phyloP scores from a whole-genome alignment of 352 stramenopile species.

The Phytophthora meadii region DNA sequence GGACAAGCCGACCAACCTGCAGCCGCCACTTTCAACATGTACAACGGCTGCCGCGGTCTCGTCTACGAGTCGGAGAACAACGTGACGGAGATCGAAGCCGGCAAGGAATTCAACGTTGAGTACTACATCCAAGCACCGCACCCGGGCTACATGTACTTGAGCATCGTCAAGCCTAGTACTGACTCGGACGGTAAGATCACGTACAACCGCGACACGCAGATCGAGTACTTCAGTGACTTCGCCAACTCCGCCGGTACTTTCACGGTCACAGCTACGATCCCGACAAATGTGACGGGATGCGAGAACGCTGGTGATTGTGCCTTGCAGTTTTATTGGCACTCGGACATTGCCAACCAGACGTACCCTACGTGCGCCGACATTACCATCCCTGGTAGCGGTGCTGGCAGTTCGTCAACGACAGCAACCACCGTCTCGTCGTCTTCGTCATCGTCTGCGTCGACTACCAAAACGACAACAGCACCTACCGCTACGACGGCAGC shows the following conservation, averaged over 20 bases:
- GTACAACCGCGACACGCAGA: constrained; percentile 45
- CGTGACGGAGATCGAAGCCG: constrained; percentile 51
- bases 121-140: constrained; percentile 65
- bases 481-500: constrained; percentile 7
- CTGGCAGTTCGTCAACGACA: constrained; percentile 6
- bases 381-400: constrained; percentile 32
- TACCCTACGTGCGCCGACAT: constrained; percentile 45
- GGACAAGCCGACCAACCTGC: constrained; percentile 52
- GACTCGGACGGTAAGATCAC: constrained; percentile 51
- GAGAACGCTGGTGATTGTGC: constrained; percentile 38
- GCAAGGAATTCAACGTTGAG: constrained; percentile 55
- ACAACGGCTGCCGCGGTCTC: constrained; percentile 66
- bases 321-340: constrained; percentile 49
- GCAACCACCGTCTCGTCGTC: constrained; percentile 4
- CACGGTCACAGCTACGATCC: constrained; percentile 46
- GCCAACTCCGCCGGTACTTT: constrained; percentile 48
- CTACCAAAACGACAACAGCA: constrained; percentile 3
- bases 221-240: constrained; percentile 51
- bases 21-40: constrained; percentile 57
- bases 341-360: constrained; percentile 40
- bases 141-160: constrained; percentile 55
- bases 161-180: constrained; percentile 58
- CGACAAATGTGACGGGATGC: constrained; percentile 42
- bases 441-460: constrained; percentile 11
- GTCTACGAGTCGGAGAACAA: constrained; percentile 56